Base-by-base conservation (phyloP, 2,329 filamentous ascomycete genomes). In the Myriosclerotinia curreyana region DNA sequence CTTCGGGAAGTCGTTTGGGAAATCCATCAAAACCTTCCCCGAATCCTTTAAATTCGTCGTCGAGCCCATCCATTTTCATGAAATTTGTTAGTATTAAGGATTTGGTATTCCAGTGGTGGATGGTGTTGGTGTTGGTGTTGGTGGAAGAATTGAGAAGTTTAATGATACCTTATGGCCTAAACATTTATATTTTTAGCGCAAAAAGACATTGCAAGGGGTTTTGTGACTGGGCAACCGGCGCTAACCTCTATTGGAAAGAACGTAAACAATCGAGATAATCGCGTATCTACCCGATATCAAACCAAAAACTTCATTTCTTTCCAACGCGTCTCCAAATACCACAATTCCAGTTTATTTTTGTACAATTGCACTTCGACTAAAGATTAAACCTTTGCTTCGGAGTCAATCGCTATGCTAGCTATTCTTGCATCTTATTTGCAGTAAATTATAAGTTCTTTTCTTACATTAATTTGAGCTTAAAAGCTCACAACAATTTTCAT, bases 1-100 rank as follows among this genome's bases (percentile, higher is more conserved):
- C 92, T 58, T 97, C 92, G 0, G 91, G 86, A 0, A 96, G 80
- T 65, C 81, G 79, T 74, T 85, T 88, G 1, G 87, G 86, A 67
- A 89, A 75, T 1, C 71, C 72, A 56, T 71, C 68, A 62, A 88
- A 88, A 3, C 83, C 86, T 69, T 87, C 85, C 60, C 83, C 83
- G 66, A 89, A 87, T 80, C 84, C 87, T 66, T 85, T 85, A 65
- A 87, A 78, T 69, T 85, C 84, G 70, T 88, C 83, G 67, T 83
- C 72, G 67, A 73, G 65, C 22, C 68, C 64, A 9, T 76, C 72
- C 75, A 79, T 78, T 38, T 58, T 58, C n/a, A 34, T 22, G 36
- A 22, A 22, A 25, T 48, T 36, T 28, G 14, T 17, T 3, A 12
- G 7, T 28, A 58, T n/a, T 12, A 31, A 46, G 11, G 38, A 6